Conservation (phyloP, 148 eudicot species). For the Chenopodium quinoa region DNA sequence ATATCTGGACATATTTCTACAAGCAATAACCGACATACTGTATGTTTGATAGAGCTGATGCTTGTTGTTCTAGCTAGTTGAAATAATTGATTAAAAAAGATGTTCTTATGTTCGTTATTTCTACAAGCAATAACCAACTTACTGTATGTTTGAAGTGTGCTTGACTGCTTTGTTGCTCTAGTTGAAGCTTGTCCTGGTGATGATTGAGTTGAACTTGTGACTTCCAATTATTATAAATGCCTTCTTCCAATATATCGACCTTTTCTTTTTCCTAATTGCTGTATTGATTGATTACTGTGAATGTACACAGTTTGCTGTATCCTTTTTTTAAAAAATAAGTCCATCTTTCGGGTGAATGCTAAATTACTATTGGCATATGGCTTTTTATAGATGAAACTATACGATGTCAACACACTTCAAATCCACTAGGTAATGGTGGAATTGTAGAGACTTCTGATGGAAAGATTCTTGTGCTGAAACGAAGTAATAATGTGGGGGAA, state of each 20-base stretch:
- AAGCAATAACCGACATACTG: background rate
- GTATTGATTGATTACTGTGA: background rate
- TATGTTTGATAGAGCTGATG: background rate
- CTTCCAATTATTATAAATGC: background rate
- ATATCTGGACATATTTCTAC: background rate
- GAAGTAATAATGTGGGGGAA: slow-evolving; percentile 92
- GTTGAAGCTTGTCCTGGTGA: background rate
- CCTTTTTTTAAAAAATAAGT: background rate
- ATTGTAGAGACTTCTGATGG: slow-evolving; percentile 76
- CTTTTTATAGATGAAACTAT: slow-evolving; percentile 57
- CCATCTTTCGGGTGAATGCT: background rate
- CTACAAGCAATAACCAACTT: no score
- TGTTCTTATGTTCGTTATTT: background rate
- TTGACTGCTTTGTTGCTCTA: no score
- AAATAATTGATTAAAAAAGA: background rate
- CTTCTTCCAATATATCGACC: background rate
- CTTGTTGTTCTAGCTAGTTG: background rate
- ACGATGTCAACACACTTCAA: slow-evolving; percentile 81
- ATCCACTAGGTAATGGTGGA: slow-evolving; percentile 93
- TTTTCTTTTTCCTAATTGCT: background rate
- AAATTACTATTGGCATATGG: background rate
- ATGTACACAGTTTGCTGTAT: background rate
- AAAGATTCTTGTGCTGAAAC: slow-evolving; percentile 69
- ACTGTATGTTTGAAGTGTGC: no score
- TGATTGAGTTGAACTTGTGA: slow-evolving; percentile 3